Evolutionary conservation across 2,329 filamentous ascomycete genomes (phyloP).

Genomic region (Fusarium avenaceum): DNA sequence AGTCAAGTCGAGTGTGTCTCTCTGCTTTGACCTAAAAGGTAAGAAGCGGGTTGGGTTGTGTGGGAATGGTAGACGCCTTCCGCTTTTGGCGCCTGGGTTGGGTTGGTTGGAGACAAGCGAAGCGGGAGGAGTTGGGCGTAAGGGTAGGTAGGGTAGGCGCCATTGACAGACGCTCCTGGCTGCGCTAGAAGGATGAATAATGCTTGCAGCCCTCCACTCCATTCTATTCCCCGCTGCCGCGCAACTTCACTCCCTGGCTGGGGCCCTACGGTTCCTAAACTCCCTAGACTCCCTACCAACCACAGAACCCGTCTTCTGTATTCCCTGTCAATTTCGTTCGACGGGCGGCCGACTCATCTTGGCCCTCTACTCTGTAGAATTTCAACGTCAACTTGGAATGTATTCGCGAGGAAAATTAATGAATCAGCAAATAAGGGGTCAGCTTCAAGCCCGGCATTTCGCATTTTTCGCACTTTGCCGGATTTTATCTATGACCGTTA

Average conservation of each 20-base stretch:
- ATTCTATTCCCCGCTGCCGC: conserved; percentile 35
- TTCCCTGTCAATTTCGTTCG: conserved; percentile 18
- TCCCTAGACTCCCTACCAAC: conserved; percentile 5
- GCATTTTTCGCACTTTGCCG: conserved; percentile 26
- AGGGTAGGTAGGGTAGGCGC: conserved; percentile 26
- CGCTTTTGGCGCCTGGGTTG: conserved; percentile 41
- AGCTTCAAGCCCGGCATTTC: conserved; percentile 25
- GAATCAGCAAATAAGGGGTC: conserved; percentile 1
- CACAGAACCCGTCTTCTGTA: background rate
- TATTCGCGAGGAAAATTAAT: too few species aligned
- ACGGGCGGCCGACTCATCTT: conserved; percentile 33
- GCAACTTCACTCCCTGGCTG: conserved; percentile 21
- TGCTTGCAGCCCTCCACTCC: conserved; percentile 37
- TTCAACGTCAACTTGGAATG: conserved; percentile 5
- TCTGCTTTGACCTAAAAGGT: conserved; percentile 4
- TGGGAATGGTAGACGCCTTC: conserved; percentile 47
- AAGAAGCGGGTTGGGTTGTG: conserved; percentile 30
- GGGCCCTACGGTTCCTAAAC: background rate
- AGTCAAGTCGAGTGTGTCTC: background rate
- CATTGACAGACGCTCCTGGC: conserved; percentile 39
- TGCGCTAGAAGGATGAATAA: conserved; percentile 41
- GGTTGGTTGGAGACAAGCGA: conserved; percentile 34
- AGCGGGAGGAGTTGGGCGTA: conserved; percentile 28
- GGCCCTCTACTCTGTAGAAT: background rate
- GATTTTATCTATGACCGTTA: conserved; percentile 14